A percentile compares a stretch with the other conserved stretches of the same genome.
Evolutionary conservation across 2,329 filamentous ascomycete species (phyloP).

Genomic region (Talaromyces atroroseus): DNA sequence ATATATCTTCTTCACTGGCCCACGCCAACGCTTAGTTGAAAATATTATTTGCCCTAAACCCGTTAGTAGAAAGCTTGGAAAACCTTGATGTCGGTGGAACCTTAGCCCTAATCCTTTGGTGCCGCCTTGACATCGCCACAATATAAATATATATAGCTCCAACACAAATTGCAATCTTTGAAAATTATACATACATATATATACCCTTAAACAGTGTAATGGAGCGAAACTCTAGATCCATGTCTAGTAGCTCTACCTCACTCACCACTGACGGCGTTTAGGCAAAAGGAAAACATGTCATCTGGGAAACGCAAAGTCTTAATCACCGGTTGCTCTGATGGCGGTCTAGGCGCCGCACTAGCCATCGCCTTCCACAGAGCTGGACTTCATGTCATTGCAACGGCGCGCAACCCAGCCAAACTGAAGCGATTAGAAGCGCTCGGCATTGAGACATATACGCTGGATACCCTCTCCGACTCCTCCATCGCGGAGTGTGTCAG

Average conservation of each 20-base stretch:
- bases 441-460: slow-evolving; percentile 22
- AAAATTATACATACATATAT: not conserved
- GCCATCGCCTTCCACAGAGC: slow-evolving; percentile 1
- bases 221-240: not conserved
- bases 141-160: not conserved
- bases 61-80: not conserved
- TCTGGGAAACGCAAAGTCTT: not conserved
- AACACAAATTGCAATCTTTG: not conserved
- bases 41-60: not conserved
- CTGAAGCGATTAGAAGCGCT: slow-evolving; percentile 15
- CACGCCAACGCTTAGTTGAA: not conserved
- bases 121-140: not conserved
- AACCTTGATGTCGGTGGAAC: not conserved
- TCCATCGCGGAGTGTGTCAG: slow-evolving; percentile 16
- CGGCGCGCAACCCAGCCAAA: slow-evolving; percentile 33
- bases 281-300: not conserved
- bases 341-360: slow-evolving; percentile 1
- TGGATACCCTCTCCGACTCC: slow-evolving; percentile 27
- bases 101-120: not conserved
- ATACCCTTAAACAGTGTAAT: not conserved
- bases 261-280: not conserved
- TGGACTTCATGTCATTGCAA: slow-evolving; percentile 39
- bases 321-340: slow-evolving; percentile 9
- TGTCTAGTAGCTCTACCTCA: not conserved
- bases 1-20: too few relatives aligned